phyloP scores from a whole-genome alignment of 179 eudicot genomes.

The Beta corolliflora region DNA sequence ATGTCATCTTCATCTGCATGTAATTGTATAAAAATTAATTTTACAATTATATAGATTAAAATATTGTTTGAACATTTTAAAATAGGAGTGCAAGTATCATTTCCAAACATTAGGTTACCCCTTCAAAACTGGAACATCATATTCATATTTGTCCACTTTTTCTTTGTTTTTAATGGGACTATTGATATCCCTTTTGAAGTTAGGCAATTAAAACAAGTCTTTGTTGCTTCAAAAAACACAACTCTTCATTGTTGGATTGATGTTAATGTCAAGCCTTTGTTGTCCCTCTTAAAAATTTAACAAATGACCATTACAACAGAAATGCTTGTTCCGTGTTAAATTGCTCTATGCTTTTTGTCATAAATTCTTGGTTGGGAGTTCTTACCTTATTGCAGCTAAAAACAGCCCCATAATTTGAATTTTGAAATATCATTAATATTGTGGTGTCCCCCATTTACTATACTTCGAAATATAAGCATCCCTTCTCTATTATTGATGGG shows the following conservation, averaged over 20 bases:
- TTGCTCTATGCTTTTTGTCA: constrained; percentile 10
- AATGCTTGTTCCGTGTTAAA: constrained; percentile 24
- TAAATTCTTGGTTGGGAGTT: not conserved
- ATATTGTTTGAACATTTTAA: no score
- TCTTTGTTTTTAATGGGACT: no score
- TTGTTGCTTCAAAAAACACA: not conserved
- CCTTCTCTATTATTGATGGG: constrained; percentile 8
- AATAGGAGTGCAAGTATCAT: no score
- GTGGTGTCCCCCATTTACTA: not conserved
- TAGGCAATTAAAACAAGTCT: constrained; percentile 9
- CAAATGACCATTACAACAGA: constrained; percentile 1
- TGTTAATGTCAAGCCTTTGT: constrained; percentile 6
- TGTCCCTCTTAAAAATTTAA: constrained; percentile 4
- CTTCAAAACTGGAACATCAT: no score
- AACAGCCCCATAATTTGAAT: not conserved
- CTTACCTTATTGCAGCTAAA: not conserved
- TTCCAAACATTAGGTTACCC: no score
- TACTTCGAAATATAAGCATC: not conserved
- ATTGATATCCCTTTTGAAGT: not conserved
- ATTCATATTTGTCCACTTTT: no score
- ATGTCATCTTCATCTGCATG: not conserved
- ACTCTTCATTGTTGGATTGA: not conserved
- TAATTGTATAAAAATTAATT: no score
- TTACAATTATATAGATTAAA: no score
- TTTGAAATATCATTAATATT: no score